These are phyloP conservation scores for Salmacisia buchloeana DNA, from an alignment of 1,284 basidiomycete genomes.

Conservation along the genomic window DNA sequence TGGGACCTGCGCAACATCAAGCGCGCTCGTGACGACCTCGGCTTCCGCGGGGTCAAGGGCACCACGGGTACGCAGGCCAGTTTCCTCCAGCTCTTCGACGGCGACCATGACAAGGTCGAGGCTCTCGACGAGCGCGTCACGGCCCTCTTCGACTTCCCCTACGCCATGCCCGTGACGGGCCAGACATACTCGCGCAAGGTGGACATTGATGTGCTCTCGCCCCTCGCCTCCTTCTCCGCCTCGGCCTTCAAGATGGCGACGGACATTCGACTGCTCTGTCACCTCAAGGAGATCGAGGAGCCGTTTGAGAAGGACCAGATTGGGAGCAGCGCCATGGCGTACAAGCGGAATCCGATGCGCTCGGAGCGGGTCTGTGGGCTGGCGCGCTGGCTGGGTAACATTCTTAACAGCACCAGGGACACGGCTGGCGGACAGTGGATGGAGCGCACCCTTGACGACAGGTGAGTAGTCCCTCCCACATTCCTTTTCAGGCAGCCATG, in stretches of 20 bases:
- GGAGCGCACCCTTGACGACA: slow-evolving; percentile 48
- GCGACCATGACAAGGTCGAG: slow-evolving; percentile 78
- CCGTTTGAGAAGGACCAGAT: slow-evolving; percentile 99
- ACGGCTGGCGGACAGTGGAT: slow-evolving; percentile 54
- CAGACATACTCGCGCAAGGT: slow-evolving; percentile 99
- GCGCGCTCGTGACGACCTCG: slow-evolving; percentile 84
- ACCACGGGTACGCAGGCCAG: slow-evolving; percentile 97
- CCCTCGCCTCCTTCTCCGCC: slow-evolving; percentile 83
- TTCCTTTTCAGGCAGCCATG: background rate
- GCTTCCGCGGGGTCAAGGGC: slow-evolving; percentile 97
- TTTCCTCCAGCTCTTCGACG: slow-evolving; percentile 90
- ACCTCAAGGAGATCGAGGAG: slow-evolving; percentile 84
- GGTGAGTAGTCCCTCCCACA: slow-evolving; percentile 2
- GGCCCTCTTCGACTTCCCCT: slow-evolving; percentile 80
- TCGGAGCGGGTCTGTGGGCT: slow-evolving; percentile 94
- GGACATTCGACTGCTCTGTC: slow-evolving; percentile 64
- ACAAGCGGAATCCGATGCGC: slow-evolving; percentile 99
- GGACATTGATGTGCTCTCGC: slow-evolving; percentile 84
- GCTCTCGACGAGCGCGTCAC: slow-evolving; percentile 72
- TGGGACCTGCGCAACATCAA: slow-evolving; percentile 95
- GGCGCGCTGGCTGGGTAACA: slow-evolving; percentile 67
- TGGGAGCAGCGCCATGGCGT: slow-evolving; percentile 90
- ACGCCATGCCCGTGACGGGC: slow-evolving; percentile 93
- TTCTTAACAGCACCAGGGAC: slow-evolving; percentile 42
- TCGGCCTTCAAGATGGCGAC: slow-evolving; percentile 98